Conservation (phyloP, 768 basidiomycete genomes). For the Serendipita sp. region DNA sequence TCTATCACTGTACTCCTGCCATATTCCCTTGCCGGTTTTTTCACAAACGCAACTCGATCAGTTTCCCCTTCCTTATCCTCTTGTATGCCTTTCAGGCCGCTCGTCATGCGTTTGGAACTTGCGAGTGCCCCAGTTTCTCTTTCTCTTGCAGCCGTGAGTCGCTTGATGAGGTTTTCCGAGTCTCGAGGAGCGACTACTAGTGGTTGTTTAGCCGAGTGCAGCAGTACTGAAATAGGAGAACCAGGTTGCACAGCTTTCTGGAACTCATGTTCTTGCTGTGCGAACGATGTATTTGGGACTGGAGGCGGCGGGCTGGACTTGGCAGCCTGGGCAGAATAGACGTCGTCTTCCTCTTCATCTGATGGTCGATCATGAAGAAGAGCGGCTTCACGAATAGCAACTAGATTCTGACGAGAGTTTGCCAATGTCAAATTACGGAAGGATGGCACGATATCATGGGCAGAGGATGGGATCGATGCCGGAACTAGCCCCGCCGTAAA, state of each 20-base stretch:
- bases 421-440: conserved; percentile 48
- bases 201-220: conserved; percentile 66
- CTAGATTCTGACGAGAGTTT: conserved; percentile 52
- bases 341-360: conserved; percentile 23
- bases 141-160: conserved; percentile 7
- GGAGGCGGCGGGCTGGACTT: conserved; percentile 1
- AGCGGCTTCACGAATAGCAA: conserved; percentile 42
- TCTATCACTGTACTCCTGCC: conserved; percentile 56
- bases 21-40: conserved; percentile 9
- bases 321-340: not conserved
- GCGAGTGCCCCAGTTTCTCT: conserved; percentile 22
- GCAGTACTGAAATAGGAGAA: conserved; percentile 79
- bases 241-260: conserved; percentile 89
- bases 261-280: conserved; percentile 90
- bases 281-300: conserved; percentile 39
- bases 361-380: conserved; percentile 47
- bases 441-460: conserved; percentile 58
- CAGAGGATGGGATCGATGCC: conserved; percentile 58
- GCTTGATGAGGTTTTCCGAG: not conserved
- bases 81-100: conserved; percentile 31
- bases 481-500: conserved; percentile 74
- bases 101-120: conserved; percentile 13
- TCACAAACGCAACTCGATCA: conserved; percentile 22
- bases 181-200: conserved; percentile 38
- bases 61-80: conserved; percentile 23